Evolutionary conservation across 148 eudicot species (phyloP).

Genomic region (Linanthus parryae): DNA sequence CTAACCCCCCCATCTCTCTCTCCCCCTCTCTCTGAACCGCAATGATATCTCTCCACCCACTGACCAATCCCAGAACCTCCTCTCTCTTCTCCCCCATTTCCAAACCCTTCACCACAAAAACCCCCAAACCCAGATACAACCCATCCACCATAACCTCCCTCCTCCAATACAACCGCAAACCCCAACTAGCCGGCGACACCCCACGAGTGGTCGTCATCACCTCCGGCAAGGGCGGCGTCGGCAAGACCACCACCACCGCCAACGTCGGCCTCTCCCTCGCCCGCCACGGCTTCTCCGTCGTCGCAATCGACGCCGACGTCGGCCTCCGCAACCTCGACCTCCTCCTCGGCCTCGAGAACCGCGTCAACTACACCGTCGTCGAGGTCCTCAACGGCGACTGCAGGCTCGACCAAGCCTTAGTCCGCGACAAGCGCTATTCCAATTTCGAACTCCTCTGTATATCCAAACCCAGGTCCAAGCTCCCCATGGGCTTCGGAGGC

Average conservation of each 20-base stretch:
- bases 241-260: constrained; percentile 95
- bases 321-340: constrained; percentile 95
- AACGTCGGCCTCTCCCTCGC: constrained; percentile 92
- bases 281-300: constrained; percentile 89
- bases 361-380: constrained; percentile 87
- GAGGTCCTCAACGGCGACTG: constrained; percentile 96
- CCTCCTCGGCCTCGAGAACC: constrained; percentile 79
- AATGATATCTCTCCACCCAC: constrained; percentile 19
- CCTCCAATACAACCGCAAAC: constrained; percentile 78
- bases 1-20: constrained; percentile 1
- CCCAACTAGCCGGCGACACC: constrained; percentile 69
- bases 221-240: constrained; percentile 97
- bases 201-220: constrained; percentile 89
- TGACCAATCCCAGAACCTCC: constrained; percentile 20
- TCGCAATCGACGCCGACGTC: constrained; percentile 90
- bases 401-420: constrained; percentile 88
- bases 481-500: constrained; percentile 83
- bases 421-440: constrained; percentile 81
- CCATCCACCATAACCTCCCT: constrained; percentile 20
- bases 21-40: neutral
- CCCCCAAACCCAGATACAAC: constrained; percentile 3
- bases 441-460: constrained; percentile 77
- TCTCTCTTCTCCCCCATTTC: constrained; percentile 7
- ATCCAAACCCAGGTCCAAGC: constrained; percentile 85
- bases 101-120: constrained; percentile 6